Evolutionary conservation across 768 basidiomycete species (phyloP), one percentile per base, ranked within the genome.

Genomic region (Rhizopogon sp.): DNA sequence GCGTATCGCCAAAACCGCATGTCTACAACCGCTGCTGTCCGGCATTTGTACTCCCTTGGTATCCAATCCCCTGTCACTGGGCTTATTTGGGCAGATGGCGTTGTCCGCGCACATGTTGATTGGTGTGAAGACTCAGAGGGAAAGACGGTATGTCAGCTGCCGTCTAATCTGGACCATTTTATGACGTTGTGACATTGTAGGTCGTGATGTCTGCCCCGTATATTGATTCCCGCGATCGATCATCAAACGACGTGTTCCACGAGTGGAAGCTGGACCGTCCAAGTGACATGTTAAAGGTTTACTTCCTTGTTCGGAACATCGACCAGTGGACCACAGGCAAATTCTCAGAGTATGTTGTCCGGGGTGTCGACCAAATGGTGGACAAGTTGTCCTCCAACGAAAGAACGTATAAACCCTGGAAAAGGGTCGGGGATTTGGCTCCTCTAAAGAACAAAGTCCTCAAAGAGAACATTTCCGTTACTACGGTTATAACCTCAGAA

Each of bases 1-100:
- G 82, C 82, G 1, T 81, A 81, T 61, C 67, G 82, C 22, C 82
- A 83, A 64, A 83, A 83, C 60, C 69, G 82, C 28, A 81, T 83
- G 70, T 69, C 81, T 1, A 81, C 79, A 4, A 72, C 81, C 10
- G 71, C 79, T 3, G 74, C 74, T 5, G 73, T 70, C 1, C 74
- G 82, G 1, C 82, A 83, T 60, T 65, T 82, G 22, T 73, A 79
- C 49, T 77, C 80, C 14, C 62, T 81, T 25, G 66, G 68, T 40
- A 67, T 83, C 8, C 56, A 62, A 6, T 74, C 73, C 5, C 81
- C 81, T 2, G 71, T 83, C 1, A 73, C 82, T 53, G 82, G 81
- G 6, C 64, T 83, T 5, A 74, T 82, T 14, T 83, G 80, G 80
- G 73, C 79, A 7, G 75, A 75, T 42, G 77, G 77, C 16, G 72